A percentile compares a stretch with the other conserved stretches of the same genome.
Conservation (phyloP, 1,284 basidiomycete species). For the Leccinum subrobustum region DNA sequence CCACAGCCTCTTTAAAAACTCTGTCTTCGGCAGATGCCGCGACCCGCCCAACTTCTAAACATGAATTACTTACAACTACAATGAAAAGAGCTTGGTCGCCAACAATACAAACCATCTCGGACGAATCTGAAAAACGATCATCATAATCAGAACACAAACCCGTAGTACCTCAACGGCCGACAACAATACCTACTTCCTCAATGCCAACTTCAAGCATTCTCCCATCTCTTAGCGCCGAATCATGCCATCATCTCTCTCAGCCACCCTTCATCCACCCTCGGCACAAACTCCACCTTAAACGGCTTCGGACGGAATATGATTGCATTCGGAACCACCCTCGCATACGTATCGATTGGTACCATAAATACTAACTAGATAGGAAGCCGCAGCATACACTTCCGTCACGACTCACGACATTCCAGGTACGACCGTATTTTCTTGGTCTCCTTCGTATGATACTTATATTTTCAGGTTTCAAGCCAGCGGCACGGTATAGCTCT, state of each 20-base stretch:
- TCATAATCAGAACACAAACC: not conserved
- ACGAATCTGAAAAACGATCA: not conserved
- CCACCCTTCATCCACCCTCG: not conserved
- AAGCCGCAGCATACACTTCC: conserved; percentile 21
- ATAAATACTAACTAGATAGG: conserved; percentile 25
- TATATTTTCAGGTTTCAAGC: conserved; percentile 27
- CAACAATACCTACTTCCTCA: not conserved
- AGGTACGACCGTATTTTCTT: conserved; percentile 10
- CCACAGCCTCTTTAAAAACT: not conserved
- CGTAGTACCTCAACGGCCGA: not conserved
- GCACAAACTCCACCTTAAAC: not conserved
- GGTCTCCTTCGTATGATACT: not conserved
- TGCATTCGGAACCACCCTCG: not conserved
- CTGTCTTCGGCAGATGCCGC: too few relatives aligned
- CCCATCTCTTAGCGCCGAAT: not conserved
- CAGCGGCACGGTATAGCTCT: conserved; percentile 41
- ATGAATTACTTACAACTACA: too few relatives aligned
- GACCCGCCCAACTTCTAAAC: too few relatives aligned
- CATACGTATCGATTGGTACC: not conserved
- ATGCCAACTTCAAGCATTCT: not conserved
- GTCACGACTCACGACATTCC: conserved; percentile 24
- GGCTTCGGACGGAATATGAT: not conserved
- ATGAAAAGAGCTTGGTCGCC: not conserved
- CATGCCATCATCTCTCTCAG: not conserved
- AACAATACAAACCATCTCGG: not conserved